Conservation (phyloP, 2,329 filamentous ascomycete genomes). For the Clarireedia sp. region DNA sequence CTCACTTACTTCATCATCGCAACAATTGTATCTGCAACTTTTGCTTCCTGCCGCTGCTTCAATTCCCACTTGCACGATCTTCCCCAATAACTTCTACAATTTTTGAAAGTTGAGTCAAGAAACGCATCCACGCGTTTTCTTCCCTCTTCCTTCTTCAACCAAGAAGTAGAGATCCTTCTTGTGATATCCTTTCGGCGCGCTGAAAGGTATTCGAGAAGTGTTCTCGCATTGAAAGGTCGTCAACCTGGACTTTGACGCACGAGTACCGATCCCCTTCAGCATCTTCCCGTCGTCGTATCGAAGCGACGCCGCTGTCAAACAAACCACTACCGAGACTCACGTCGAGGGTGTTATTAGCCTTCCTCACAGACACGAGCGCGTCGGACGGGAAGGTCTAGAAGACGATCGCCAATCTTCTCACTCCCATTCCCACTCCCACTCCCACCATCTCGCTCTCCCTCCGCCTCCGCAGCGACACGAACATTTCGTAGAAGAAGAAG, state of each 20-base stretch:
- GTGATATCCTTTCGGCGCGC: slow-evolving; percentile 60
- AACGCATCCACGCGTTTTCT: slow-evolving; percentile 26
- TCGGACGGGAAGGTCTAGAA: slow-evolving; percentile 97
- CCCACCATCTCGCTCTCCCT: background rate
- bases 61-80: background rate
- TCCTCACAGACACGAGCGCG: slow-evolving; percentile 57
- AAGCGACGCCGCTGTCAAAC: slow-evolving; percentile 51
- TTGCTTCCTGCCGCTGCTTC: background rate
- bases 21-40: background rate
- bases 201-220: slow-evolving; percentile 64
- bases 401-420: slow-evolving; percentile 56
- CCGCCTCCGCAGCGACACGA: slow-evolving; percentile 38
- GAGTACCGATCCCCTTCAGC: slow-evolving; percentile 98
- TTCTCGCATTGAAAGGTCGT: slow-evolving; percentile 62
- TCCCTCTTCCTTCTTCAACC: slow-evolving; percentile 39
- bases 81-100: background rate
- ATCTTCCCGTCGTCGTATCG: slow-evolving; percentile 99
- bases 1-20: background rate
- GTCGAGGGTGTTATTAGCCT: slow-evolving; percentile 85
- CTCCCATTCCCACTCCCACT: slow-evolving; percentile 22
- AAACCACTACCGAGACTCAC: slow-evolving; percentile 53
- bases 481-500: slow-evolving; percentile 63
- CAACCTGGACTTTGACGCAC: slow-evolving; percentile 99
- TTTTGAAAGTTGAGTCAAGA: slow-evolving; percentile 13
- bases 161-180: slow-evolving; percentile 59